These are phyloP conservation scores for Rubia yunnanensis DNA, from an alignment of 257 asterid species.

Conservation along the genomic window DNA sequence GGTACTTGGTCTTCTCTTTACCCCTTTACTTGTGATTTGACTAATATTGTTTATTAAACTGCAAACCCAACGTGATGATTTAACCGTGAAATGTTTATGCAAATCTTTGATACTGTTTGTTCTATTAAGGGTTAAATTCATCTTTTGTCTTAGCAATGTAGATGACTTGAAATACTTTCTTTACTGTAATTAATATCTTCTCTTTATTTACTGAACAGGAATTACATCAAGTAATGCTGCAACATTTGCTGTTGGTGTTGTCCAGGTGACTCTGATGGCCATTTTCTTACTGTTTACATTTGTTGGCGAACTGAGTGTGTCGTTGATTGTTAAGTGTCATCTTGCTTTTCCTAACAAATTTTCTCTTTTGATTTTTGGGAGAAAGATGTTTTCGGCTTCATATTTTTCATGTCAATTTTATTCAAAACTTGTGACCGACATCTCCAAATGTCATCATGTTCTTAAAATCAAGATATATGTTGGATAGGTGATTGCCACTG, in stretches of 20 bases:
- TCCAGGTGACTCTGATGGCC: conserved; percentile 52
- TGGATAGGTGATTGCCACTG: conserved; percentile 82
- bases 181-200: conserved; percentile 11
- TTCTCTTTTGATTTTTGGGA: not conserved
- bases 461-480: conserved; percentile 5
- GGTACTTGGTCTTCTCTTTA: conserved; percentile 33
- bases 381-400: not conserved
- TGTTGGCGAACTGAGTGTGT: not conserved
- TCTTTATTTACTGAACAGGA: conserved; percentile 42
- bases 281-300: conserved; percentile 1
- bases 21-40: not conserved
- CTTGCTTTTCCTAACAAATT: not conserved
- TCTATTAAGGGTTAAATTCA: not conserved
- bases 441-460: not conserved
- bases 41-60: not conserved
- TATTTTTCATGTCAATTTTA: not conserved
- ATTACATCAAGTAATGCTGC: conserved; percentile 73
- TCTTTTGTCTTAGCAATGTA: not conserved
- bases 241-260: conserved; percentile 68
- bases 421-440: not conserved
- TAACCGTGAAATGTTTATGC: not conserved
- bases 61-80: not conserved
- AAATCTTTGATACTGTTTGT: not conserved
- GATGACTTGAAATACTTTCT: not conserved
- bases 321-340: not conserved